A percentile compares a stretch with the other conserved stretches of the same genome.
These are phyloP conservation scores for Chytridiales sp. DNA, from an alignment of 371 early-diverging fungal species.

Conservation along the genomic window DNA sequence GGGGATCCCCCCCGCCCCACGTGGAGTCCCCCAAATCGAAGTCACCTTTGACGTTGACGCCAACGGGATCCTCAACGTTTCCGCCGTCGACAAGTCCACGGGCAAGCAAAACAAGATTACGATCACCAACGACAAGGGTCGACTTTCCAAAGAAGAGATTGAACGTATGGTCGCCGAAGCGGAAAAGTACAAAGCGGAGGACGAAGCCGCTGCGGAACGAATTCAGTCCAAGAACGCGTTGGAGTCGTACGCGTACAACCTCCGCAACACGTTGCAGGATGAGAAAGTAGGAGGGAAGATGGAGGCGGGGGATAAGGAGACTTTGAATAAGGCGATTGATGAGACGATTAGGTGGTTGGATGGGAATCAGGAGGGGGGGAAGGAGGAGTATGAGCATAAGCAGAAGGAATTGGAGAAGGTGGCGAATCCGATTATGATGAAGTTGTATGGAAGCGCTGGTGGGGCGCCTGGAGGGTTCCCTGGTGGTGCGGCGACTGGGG, in stretches of 20 bases:
- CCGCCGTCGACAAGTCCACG: constrained; percentile 94
- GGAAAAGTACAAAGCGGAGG: constrained; percentile 95
- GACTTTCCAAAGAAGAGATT: constrained; percentile 94
- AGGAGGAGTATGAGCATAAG: constrained; percentile 82
- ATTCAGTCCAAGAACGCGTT: constrained; percentile 73
- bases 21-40: constrained; percentile 97
- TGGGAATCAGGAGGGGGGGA: constrained; percentile 74
- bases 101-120: constrained; percentile 93
- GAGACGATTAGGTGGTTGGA: constrained; percentile 82
- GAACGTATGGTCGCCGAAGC: constrained; percentile 96
- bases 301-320: constrained; percentile 71
- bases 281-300: constrained; percentile 75
- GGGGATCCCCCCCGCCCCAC: constrained; percentile 94
- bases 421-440: constrained; percentile 90
- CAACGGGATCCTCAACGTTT: constrained; percentile 97
- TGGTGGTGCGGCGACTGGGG: constrained; percentile 52
- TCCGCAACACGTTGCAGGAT: constrained; percentile 74
- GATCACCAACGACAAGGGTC: constrained; percentile 98
- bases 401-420: constrained; percentile 87
- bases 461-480: constrained; percentile 44
- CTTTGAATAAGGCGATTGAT: constrained; percentile 66
- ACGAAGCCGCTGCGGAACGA: constrained; percentile 85
- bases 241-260: constrained; percentile 84
- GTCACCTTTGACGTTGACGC: constrained; percentile 97
- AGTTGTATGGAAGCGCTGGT: constrained; percentile 66